Evolutionary conservation across 306 rosid genomes (phyloP), one percentile per base, ranked within the genome.

Genomic region (Quercus suber): DNA sequence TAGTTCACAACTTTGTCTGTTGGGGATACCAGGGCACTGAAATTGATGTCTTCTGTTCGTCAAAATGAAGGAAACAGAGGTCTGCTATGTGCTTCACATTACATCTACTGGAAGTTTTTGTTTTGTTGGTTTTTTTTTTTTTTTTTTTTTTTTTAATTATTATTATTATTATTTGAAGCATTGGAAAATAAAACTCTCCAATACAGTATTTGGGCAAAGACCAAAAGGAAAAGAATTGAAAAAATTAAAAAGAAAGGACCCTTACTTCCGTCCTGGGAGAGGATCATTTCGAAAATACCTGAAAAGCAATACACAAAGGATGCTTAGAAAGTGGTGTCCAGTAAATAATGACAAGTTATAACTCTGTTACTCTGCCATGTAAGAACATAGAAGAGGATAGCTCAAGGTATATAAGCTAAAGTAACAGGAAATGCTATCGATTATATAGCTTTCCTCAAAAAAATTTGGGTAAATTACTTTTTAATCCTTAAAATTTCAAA

Each of bases 241-340:
- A 43, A 57, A 35, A 69, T 57, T 35, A 45, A 74, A 81, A 78
- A 61, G 77, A 78, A 72, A 73, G 73, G 72, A 19, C 72, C 70
- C 95, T 86, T 90, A 94, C 99, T 94, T 94, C 86, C 94, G 84
- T 55, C 99, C 99, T 57, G 97, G 97, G 52, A 79, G 86, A 74
- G 97, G 97, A 73, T 94, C 99, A 7, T 85, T 77, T 76, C 94
- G 94, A 79, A 94, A 94, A 82, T 92, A 94, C 95, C 99, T 94
- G 87, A 73, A 69, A 77, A 73, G 81, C 79, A 87, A 78, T 67
- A 71, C 43, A 61, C 4, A 79, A 21, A 75, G 53, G 68, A 69
- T 51, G 63, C 55, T 84, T 70, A 82, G 74, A 76, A 77, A 70
- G 78, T 35, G 81, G 68, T 59, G 71, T 61, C 35, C 61, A 55